phyloP scores from a whole-genome alignment of 2,329 filamentous ascomycete genomes.

The Aspergillus sp. region DNA sequence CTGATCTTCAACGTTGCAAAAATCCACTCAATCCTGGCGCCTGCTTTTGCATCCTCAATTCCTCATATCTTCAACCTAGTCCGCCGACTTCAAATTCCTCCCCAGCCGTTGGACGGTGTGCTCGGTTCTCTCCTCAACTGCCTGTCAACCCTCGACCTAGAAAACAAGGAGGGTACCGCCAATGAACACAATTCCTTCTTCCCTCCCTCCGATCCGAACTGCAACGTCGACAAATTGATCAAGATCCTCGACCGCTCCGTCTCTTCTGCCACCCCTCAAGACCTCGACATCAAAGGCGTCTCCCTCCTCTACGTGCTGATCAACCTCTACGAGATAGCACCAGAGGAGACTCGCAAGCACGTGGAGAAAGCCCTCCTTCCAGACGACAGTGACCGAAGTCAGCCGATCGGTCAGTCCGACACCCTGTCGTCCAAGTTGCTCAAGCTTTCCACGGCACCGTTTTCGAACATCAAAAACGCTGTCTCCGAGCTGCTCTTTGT shows the following conservation, averaged over 20 bases:
- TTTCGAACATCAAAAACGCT: constrained; percentile 69
- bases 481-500: constrained; percentile 83
- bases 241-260: constrained; percentile 68
- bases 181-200: constrained; percentile 59
- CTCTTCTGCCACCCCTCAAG: constrained; percentile 60
- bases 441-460: constrained; percentile 71
- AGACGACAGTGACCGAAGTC: constrained; percentile 69
- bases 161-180: constrained; percentile 49
- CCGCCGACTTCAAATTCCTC: constrained; percentile 56
- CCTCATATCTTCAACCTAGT: constrained; percentile 71
- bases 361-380: constrained; percentile 73
- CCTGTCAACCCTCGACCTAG: constrained; percentile 73
- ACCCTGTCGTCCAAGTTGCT: constrained; percentile 76
- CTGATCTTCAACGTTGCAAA: constrained; percentile 86
- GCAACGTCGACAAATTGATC: constrained; percentile 64
- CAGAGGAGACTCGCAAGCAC: constrained; percentile 58
- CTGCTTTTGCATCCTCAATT: constrained; percentile 66
- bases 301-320: constrained; percentile 74
- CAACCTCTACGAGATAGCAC: constrained; percentile 68
- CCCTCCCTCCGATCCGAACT: constrained; percentile 60
- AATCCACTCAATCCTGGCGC: constrained; percentile 62
- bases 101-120: constrained; percentile 70
- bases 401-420: constrained; percentile 72
- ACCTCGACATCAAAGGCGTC: constrained; percentile 70
- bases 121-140: constrained; percentile 74